Evolutionary conservation across 208 protist species (phyloP).

Genomic region (Vickermania ingenoplastis): DNA sequence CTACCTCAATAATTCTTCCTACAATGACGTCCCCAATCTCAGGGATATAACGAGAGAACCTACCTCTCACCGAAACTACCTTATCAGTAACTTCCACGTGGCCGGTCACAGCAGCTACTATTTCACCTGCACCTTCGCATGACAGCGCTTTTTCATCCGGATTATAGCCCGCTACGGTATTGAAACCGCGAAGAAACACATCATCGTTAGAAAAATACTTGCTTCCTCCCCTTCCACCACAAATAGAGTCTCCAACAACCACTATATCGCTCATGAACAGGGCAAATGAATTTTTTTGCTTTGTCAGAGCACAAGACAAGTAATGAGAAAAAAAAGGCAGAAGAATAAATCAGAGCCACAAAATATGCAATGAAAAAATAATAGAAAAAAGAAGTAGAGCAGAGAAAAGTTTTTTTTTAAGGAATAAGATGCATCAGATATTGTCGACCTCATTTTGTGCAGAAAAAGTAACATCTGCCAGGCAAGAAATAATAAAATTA

Average conservation of each 20-base stretch:
- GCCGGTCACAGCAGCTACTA: slow-evolving; percentile 75
- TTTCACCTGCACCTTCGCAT: slow-evolving; percentile 65
- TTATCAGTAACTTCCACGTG: slow-evolving; percentile 72
- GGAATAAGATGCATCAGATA: too few relatives aligned
- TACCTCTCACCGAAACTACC: slow-evolving; percentile 77
- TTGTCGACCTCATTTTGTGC: too few relatives aligned
- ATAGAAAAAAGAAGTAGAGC: too few relatives aligned
- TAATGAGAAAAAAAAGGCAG: too few relatives aligned
- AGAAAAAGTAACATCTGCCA: too few relatives aligned
- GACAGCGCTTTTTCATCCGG: slow-evolving; percentile 33
- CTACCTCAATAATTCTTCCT: slow-evolving; percentile 87
- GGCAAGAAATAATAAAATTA: too few relatives aligned
- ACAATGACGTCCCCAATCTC: slow-evolving; percentile 98
- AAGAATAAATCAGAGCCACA: too few relatives aligned
- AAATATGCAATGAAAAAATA: too few relatives aligned
- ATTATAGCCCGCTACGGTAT: slow-evolving; percentile 51
- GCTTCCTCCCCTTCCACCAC: slow-evolving; percentile 26
- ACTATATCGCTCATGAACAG: slow-evolving; percentile 13
- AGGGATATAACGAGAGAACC: slow-evolving; percentile 77
- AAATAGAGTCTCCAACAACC: slow-evolving; percentile 75
- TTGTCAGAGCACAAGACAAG: too few relatives aligned
- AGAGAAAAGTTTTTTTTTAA: too few relatives aligned
- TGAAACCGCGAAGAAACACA: slow-evolving; percentile 72
- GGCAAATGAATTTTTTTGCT: not conserved
- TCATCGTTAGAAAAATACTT: slow-evolving; percentile 27